Percentiles rank a stretch among this genome's conserved stretches.
These are phyloP conservation scores for Pyrrhoderma noxium DNA, from an alignment of 1,284 basidiomycete genomes.

Conservation along the genomic window DNA sequence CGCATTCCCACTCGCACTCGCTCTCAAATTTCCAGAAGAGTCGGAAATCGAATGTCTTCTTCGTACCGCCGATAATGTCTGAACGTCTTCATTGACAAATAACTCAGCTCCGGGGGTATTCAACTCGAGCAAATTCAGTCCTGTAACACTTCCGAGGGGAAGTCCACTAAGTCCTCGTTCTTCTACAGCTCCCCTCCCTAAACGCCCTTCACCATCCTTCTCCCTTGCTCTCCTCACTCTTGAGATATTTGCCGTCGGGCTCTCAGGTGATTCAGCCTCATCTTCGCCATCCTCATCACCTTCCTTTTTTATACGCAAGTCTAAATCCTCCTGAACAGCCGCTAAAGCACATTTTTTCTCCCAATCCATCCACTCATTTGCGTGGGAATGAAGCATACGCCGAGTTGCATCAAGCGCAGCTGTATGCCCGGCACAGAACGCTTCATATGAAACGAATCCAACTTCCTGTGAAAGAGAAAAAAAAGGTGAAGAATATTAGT, in stretches of 20 bases:
- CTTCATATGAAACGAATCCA: slow-evolving; percentile 70
- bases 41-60: slow-evolving; percentile 13
- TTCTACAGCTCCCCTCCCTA: too few relatives aligned
- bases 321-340: not conserved
- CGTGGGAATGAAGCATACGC: slow-evolving; percentile 49
- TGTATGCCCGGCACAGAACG: slow-evolving; percentile 78
- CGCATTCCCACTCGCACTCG: slow-evolving; percentile 3
- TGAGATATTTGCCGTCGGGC: not conserved
- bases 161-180: slow-evolving; percentile 1
- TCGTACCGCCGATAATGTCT: slow-evolving; percentile 17
- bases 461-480: slow-evolving; percentile 47
- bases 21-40: slow-evolving; percentile 14
- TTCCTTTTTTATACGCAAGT: not conserved
- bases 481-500: not conserved
- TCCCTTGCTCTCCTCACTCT: slow-evolving; percentile 7
- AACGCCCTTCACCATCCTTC: too few relatives aligned
- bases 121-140: too few relatives aligned
- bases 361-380: slow-evolving; percentile 73
- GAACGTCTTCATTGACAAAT: slow-evolving; percentile 3
- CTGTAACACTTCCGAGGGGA: slow-evolving; percentile 23
- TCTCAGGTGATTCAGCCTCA: not conserved
- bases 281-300: not conserved
- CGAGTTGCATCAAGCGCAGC: slow-evolving; percentile 71
- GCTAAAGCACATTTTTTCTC: slow-evolving; percentile 56
- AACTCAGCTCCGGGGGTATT: too few relatives aligned